phyloP scores from a whole-genome alignment of 2,329 filamentous ascomycete genomes.

The Incumbomyces delicatus region DNA sequence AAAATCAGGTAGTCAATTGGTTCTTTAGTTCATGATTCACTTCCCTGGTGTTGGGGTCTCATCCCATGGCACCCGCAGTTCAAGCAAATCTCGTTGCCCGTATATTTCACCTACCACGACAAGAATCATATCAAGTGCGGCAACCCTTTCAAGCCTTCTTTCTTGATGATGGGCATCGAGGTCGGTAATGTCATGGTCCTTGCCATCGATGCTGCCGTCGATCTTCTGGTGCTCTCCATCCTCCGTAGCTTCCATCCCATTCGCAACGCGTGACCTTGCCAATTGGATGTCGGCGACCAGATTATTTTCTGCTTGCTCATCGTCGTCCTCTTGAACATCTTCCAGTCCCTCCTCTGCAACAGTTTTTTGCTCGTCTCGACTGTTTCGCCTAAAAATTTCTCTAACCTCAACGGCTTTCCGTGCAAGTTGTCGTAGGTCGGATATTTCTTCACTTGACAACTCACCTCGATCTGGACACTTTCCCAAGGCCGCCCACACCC shows the following conservation, averaged over 20 bases:
- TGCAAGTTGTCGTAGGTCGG: constrained; percentile 66
- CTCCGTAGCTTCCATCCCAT: constrained; percentile 21
- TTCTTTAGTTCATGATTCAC: too few relatives aligned
- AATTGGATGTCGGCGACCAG: neutral
- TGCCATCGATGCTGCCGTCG: constrained; percentile 33
- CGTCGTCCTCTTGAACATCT: constrained; percentile 23
- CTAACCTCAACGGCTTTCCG: constrained; percentile 60
- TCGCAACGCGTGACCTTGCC: neutral
- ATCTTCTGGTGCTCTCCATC: constrained; percentile 25
- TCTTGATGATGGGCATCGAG: neutral
- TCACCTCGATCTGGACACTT: constrained; percentile 64
- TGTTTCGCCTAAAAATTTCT: constrained; percentile 27
- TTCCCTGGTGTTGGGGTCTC: too few relatives aligned
- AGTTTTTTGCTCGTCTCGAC: constrained; percentile 21
- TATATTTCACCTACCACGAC: constrained; percentile 81
- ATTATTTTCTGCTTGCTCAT: constrained; percentile 12
- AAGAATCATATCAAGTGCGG: constrained; percentile 83
- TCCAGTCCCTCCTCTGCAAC: constrained; percentile 7
- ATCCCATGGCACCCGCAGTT: constrained; percentile 53
- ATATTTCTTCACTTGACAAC: constrained; percentile 65
- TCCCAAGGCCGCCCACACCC: constrained; percentile 77
- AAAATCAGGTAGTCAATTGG: too few relatives aligned
- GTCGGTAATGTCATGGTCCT: constrained; percentile 18
- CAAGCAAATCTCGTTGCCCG: constrained; percentile 76
- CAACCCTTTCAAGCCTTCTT: constrained; percentile 34